These are phyloP conservation scores for Phlyctochytrium planicorne DNA, from an alignment of 192 early-diverging fungal species.

Conservation along the genomic window DNA sequence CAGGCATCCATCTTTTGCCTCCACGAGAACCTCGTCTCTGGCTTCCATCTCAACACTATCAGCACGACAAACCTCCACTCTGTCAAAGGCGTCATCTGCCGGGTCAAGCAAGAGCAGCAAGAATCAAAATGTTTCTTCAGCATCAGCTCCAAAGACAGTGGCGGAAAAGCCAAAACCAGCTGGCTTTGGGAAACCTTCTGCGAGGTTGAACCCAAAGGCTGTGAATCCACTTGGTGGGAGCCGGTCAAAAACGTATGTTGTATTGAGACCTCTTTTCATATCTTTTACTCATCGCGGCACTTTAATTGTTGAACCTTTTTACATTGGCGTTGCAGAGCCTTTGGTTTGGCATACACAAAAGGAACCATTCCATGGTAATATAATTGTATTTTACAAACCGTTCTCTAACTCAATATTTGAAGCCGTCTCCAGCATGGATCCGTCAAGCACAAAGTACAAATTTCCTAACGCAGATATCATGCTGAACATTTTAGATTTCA, in stretches of 20 bases:
- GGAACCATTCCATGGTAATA: conserved; percentile 33
- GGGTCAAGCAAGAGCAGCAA: too few relatives aligned
- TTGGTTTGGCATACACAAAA: conserved; percentile 34
- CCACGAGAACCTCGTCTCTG: too few relatives aligned
- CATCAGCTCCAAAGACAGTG: too few relatives aligned
- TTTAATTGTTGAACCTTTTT: not conserved
- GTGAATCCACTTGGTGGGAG: not conserved
- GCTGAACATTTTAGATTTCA: conserved; percentile 18
- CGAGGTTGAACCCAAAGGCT: conserved; percentile 4
- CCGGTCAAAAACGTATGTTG: not conserved
- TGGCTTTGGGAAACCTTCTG: not conserved
- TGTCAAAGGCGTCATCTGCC: too few relatives aligned
- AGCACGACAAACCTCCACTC: too few relatives aligned
- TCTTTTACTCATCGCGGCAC: not conserved
- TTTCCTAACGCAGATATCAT: not conserved
- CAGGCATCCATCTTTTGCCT: too few relatives aligned
- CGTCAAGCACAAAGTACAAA: conserved; percentile 35
- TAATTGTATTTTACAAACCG: too few relatives aligned
- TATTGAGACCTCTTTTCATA: too few relatives aligned
- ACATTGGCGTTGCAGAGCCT: conserved; percentile 17
- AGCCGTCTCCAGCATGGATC: conserved; percentile 39
- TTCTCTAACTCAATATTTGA: too few relatives aligned
- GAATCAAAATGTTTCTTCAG: too few relatives aligned
- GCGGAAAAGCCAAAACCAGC: too few relatives aligned
- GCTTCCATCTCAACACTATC: too few relatives aligned